Evolutionary conservation across 2,329 filamentous ascomycete genomes (phyloP), one percentile per base, ranked within the genome.

Genomic region (Diaporthe helianthi): DNA sequence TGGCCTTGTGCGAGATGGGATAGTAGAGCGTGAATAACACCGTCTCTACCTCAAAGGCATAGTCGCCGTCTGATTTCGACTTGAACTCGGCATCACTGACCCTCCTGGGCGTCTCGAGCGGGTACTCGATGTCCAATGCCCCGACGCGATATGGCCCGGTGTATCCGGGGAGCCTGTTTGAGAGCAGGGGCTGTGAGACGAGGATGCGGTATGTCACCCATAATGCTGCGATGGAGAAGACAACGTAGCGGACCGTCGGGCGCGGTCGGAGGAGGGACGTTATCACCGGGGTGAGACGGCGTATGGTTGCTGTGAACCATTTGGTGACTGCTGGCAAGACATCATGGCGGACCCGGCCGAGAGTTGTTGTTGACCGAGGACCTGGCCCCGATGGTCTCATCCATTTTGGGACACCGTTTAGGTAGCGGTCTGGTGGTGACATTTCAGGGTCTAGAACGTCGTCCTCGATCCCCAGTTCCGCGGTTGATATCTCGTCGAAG

Each of bases 11-110:
- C 17, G 38, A 58, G 1, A 64, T 58, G 3, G 70, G 70, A 15
- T 71, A 71, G 55, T 69, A 71, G 5, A 71, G 64, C 10, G 67
- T 71, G 64, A 71, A 71, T n/a, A 71, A 36, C 51, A 71, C 70
- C 33, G 70, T 69, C 49, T 71, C 67, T 5, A 71, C 67, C 46
- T 71, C 63, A 29, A 71, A 71, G 13, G 70, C 70, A 4, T 65
- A 54, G 19, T 36, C 33, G 29, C 67, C 70, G 44, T 29, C 38
- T 3, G 46, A 47, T 47, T 36, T 69, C 2, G 46, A 65, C 58
- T 29, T 69, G 63, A 65, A 52, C 3, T 4, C 58, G 19, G 58
- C 22, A 26, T 65, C 51, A 12, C 51, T 71, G 51, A 71, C 64
- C 15, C 49, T 46, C 24, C 51, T 38, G 17, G 70, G 63, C 15